phyloP scores from a whole-genome alignment of 495 filamentous ascomycete genomes.

The Physcia stellaris region DNA sequence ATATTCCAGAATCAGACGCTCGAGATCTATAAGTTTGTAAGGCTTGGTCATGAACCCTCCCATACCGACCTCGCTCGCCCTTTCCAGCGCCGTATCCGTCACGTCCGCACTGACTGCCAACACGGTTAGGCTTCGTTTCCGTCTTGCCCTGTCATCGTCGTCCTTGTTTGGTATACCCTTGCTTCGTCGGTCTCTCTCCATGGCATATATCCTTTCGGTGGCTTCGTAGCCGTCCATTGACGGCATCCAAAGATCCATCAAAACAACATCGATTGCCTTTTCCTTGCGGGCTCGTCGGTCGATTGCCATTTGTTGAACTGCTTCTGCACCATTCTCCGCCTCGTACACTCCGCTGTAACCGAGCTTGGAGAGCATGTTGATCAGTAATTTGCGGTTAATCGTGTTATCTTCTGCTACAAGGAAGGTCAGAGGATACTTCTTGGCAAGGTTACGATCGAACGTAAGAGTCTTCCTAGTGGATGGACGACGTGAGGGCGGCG shows the following conservation, averaged over 20 bases:
- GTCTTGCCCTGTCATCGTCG: constrained; percentile 9
- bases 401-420: constrained; percentile 71
- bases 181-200: constrained; percentile 24
- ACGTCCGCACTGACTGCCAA: constrained; percentile 70
- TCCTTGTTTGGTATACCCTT: constrained; percentile 1
- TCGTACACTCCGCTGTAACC: constrained; percentile 54
- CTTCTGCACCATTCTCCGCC: constrained; percentile 61
- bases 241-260: constrained; percentile 87
- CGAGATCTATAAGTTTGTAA: constrained; percentile 58
- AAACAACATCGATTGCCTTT: constrained; percentile 45
- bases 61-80: constrained; percentile 56
- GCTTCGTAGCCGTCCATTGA: constrained; percentile 73
- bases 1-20: constrained; percentile 52
- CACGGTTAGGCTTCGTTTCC: constrained; percentile 22
- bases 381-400: constrained; percentile 62
- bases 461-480: constrained; percentile 10
- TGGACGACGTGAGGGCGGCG: constrained; percentile 2
- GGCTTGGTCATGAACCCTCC: constrained; percentile 70
- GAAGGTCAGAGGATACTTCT: constrained; percentile 50
- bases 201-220: constrained; percentile 46
- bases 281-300: constrained; percentile 13
- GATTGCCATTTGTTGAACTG: constrained; percentile 46
- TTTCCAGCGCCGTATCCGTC: constrained; percentile 49
- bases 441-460: constrained; percentile 31
- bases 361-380: constrained; percentile 55